Evolutionary conservation across 768 basidiomycete genomes (phyloP).

Genomic region (Phylloporus arenicola): DNA sequence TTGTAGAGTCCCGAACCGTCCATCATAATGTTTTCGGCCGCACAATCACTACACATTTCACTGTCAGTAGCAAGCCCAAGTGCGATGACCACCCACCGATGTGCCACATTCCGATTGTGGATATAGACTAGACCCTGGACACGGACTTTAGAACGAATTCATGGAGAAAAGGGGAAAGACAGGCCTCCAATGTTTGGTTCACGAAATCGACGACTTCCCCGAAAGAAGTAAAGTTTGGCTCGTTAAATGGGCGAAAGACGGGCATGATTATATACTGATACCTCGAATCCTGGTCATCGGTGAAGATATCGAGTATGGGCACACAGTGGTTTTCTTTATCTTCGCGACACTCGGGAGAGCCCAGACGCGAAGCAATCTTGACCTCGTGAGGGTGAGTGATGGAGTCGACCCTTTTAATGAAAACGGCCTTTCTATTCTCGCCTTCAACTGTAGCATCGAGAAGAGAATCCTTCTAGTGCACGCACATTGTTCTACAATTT

Average conservation of each 20-base stretch:
- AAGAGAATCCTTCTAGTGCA: background rate
- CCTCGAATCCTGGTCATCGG: conserved; percentile 7
- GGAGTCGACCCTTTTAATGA: conserved; percentile 10
- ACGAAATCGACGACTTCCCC: conserved; percentile 29
- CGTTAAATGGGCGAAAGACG: conserved; percentile 19
- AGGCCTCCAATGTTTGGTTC: conserved; percentile 23
- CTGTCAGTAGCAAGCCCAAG: fast-evolving
- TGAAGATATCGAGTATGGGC: conserved; percentile 16
- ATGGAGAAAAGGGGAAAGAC: background rate
- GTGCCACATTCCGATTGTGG: conserved; percentile 32
- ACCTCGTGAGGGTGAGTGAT: conserved; percentile 2
- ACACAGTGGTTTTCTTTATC: conserved; percentile 23
- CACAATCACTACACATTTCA: conserved; percentile 20
- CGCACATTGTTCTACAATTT: no score
- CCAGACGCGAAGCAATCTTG: conserved; percentile 1
- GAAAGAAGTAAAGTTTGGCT: conserved; percentile 18
- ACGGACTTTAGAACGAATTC: background rate
- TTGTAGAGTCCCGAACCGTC: conserved; percentile 24
- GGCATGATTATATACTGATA: conserved; percentile 27
- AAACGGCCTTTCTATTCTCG: conserved; percentile 1
- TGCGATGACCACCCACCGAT: conserved; percentile 22
- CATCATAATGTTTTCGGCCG: conserved; percentile 28
- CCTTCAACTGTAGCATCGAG: conserved; percentile 9
- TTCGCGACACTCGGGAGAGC: background rate
- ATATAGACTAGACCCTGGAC: conserved; percentile 33